Evolutionary conservation across 2,329 filamentous ascomycete species (phyloP).

Genomic region (Chalaropsis ovoidea): DNA sequence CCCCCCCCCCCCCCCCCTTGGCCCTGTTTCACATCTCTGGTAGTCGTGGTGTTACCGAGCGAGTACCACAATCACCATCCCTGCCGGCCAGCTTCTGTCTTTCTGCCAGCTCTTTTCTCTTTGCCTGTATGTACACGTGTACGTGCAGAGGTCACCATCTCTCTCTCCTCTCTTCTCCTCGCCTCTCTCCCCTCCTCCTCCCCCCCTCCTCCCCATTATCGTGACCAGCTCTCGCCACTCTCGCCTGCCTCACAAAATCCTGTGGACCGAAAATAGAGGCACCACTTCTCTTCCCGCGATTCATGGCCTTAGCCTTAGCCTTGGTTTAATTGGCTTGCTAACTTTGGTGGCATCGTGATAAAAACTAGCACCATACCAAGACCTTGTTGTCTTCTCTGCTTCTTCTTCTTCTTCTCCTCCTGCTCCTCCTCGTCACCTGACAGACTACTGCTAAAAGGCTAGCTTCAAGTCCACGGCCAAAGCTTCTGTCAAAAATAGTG

Average conservation of each 20-base stretch:
- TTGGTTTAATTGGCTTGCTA: neutral
- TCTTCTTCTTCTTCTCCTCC: neutral
- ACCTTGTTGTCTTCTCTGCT: no score
- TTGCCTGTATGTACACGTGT: no score
- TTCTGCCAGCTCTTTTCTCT: neutral
- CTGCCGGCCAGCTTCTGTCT: neutral
- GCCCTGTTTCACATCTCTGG: slow-evolving; percentile 7
- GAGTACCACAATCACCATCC: neutral
- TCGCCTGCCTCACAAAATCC: no score
- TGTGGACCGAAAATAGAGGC: no score
- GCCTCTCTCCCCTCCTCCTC: no score
- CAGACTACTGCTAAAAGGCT: neutral
- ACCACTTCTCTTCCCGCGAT: no score
- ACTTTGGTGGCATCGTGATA: neutral
- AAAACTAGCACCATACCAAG: neutral
- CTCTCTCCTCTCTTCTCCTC: no score
- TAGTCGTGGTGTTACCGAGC: neutral
- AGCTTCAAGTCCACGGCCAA: neutral
- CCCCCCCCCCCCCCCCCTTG: neutral
- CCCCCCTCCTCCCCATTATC: no score
- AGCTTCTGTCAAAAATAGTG: slow-evolving; percentile 7
- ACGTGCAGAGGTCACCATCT: no score
- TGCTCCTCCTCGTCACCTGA: neutral
- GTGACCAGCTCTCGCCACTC: no score
- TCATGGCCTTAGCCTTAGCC: no score